A percentile compares a stretch with the other conserved stretches of the same genome.
These are phyloP conservation scores for Paramecium sonneborni DNA, from an alignment of 73 alveolate species.

Conservation along the genomic window DNA sequence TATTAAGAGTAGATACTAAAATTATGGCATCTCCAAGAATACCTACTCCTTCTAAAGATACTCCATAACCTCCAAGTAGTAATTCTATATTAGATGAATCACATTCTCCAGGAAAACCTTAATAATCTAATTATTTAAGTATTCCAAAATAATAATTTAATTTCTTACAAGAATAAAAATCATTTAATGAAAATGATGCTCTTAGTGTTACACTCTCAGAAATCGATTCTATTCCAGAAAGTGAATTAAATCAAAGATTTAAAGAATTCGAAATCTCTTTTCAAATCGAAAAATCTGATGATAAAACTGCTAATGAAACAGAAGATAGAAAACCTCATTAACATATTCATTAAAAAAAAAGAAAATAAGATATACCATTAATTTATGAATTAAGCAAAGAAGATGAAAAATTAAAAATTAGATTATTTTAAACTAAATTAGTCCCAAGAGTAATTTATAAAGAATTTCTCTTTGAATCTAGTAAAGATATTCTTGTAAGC, in stretches of 20 bases:
- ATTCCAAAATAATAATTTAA: not conserved
- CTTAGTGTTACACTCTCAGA: conserved; percentile 25
- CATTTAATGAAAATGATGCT: not conserved
- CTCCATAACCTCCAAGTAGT: not conserved
- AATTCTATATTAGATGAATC: not conserved
- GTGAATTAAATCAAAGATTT: not conserved
- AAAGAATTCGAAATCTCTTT: conserved; percentile 9
- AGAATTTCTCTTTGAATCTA: not conserved
- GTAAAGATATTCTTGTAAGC: not conserved
- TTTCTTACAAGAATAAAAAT: not conserved
- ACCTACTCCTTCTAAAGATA: not conserved
- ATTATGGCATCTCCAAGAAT: not conserved
- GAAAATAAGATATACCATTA: not conserved
- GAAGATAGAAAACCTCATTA: not conserved
- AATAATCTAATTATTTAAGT: not conserved
- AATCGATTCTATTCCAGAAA: not conserved
- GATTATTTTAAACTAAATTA: conserved; percentile 18
- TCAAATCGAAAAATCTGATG: not conserved
- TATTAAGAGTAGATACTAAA: not conserved
- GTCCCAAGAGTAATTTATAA: not conserved
- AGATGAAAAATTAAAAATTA: conserved; percentile 33
- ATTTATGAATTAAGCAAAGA: not conserved
- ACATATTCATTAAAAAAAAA: not conserved
- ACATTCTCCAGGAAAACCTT: not conserved
- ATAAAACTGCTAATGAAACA: not conserved